Percentiles rank a stretch among this genome's conserved stretches.
Conservation (phyloP, 2,329 filamentous ascomycete species). For the Myriosclerotinia scirpicola region DNA sequence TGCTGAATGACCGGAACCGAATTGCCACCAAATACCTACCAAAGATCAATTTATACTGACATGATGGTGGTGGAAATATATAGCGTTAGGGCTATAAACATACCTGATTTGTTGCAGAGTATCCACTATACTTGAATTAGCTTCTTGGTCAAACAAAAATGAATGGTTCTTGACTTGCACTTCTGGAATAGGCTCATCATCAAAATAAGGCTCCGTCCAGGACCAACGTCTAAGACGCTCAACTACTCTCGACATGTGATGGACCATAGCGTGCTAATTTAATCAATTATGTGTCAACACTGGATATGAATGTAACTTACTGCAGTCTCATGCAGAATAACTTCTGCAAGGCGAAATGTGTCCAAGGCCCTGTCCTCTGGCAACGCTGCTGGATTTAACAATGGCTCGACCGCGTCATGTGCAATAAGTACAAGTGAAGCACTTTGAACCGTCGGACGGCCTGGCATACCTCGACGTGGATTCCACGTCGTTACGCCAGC, state of each 20-base stretch:
- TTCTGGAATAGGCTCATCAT: constrained; percentile 11
- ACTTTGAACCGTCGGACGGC: not conserved
- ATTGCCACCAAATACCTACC: constrained; percentile 4
- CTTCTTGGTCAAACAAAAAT: not conserved
- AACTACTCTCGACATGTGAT: not conserved
- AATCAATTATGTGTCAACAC: not conserved
- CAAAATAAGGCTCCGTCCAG: not conserved
- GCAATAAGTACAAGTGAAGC: constrained; percentile 1
- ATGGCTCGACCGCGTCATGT: constrained; percentile 9
- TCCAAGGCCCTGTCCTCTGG: constrained; percentile 16
- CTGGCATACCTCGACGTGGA: not conserved
- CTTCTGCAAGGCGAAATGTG: constrained; percentile 5
- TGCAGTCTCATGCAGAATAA: constrained; percentile 9
- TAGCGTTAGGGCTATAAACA: not conserved
- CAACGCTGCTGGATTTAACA: constrained; percentile 2
- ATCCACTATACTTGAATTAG: not conserved
- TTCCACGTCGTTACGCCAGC: not conserved
- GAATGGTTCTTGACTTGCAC: not conserved
- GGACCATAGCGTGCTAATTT: not conserved
- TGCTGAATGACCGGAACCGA: not conserved
- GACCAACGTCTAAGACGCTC: not conserved
- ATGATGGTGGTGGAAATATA: not conserved
- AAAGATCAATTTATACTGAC: not conserved
- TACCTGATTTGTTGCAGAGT: constrained; percentile 3
- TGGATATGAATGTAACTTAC: not conserved